Evolutionary conservation across 371 early-diverging fungal genomes (phyloP).

Genomic region (Mucor circinelloides): DNA sequence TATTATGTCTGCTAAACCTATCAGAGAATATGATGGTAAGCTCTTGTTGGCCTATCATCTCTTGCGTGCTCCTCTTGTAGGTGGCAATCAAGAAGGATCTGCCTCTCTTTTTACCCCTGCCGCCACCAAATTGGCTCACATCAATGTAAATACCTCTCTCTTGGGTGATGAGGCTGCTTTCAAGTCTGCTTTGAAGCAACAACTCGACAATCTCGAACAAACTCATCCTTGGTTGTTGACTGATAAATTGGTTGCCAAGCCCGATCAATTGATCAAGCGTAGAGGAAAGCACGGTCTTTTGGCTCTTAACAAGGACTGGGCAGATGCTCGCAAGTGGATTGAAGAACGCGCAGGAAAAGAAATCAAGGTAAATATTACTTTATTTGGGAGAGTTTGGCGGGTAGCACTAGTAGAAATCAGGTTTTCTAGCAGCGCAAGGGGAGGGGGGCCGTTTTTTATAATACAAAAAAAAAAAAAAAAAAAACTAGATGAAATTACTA

Average conservation of each 20-base stretch:
- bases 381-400: neutral
- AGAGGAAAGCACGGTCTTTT: slow-evolving; percentile 95
- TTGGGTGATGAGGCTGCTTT: slow-evolving; percentile 50
- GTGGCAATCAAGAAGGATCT: slow-evolving; percentile 21
- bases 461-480: slow-evolving; percentile 10
- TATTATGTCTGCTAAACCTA: slow-evolving; percentile 93
- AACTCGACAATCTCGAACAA: slow-evolving; percentile 71
- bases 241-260: slow-evolving; percentile 91
- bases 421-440: neutral
- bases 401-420: neutral
- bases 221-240: slow-evolving; percentile 87
- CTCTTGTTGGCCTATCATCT: slow-evolving; percentile 89
- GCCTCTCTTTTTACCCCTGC: slow-evolving; percentile 70
- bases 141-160: slow-evolving; percentile 72
- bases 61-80: slow-evolving; percentile 66
- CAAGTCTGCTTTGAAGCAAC: slow-evolving; percentile 62
- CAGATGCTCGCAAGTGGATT: slow-evolving; percentile 88
- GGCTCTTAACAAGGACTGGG: slow-evolving; percentile 89
- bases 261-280: slow-evolving; percentile 97
- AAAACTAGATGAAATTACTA: slow-evolving; percentile 20
- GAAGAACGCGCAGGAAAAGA: slow-evolving; percentile 82
- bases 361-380: slow-evolving; percentile 63
- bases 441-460: neutral
- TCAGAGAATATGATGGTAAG: slow-evolving; percentile 98
- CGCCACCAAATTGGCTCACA: slow-evolving; percentile 77